These are phyloP conservation scores for Penicillium brasilianum DNA, from an alignment of 2,329 filamentous ascomycete genomes.

Conservation along the genomic window DNA sequence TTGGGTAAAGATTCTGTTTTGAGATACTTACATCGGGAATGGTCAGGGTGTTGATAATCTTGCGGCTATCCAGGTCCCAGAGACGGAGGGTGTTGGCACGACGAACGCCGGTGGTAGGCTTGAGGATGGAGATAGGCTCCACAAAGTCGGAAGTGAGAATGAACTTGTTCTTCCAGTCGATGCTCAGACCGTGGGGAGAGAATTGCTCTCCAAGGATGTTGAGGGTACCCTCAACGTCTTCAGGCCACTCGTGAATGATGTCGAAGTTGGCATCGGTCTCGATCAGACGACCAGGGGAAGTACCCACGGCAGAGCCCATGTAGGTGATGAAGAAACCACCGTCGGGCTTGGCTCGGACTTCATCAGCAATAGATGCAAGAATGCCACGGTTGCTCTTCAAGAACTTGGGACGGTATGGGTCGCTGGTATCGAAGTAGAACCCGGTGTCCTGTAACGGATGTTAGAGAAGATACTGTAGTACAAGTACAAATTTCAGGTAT, in stretches of 20 bases:
- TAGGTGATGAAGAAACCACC: constrained; percentile 66
- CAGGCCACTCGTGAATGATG: constrained; percentile 67
- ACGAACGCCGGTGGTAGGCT: constrained; percentile 61
- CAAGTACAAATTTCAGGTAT: no score
- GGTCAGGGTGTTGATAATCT: constrained; percentile 64
- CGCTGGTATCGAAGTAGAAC: constrained; percentile 65
- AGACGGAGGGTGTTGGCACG: constrained; percentile 64
- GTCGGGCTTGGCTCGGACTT: constrained; percentile 67
- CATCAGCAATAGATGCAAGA: constrained; percentile 64
- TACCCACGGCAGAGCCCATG: constrained; percentile 65
- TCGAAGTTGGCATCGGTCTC: constrained; percentile 65
- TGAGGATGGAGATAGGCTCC: constrained; percentile 65
- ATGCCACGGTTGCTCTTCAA: constrained; percentile 65
- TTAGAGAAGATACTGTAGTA: background rate
- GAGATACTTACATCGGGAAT: constrained; percentile 57
- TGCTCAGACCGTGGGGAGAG: constrained; percentile 63
- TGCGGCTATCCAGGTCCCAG: constrained; percentile 60
- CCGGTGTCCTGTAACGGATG: constrained; percentile 57
- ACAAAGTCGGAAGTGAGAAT: constrained; percentile 69
- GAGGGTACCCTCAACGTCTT: constrained; percentile 59
- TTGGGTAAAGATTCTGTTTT: background rate
- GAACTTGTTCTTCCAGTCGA: constrained; percentile 63
- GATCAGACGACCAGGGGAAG: constrained; percentile 63
- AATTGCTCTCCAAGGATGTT: constrained; percentile 66
- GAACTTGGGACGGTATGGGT: constrained; percentile 65